Conservation (phyloP, 2,329 filamentous ascomycete genomes). For the Ophiostoma ulmi region DNA sequence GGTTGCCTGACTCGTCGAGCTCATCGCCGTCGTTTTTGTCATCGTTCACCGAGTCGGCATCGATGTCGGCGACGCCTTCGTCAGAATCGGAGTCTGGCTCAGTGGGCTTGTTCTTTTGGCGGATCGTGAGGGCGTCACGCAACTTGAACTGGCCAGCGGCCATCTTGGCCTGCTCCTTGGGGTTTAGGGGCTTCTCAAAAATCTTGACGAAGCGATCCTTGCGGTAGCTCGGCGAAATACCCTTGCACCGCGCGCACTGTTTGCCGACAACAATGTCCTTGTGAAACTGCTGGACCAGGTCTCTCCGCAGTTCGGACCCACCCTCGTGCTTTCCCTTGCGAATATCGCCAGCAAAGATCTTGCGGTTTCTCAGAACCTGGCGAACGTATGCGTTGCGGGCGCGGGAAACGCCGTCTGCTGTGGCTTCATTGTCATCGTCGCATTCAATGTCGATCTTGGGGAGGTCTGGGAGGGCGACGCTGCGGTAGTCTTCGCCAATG, state of each 20-base stretch:
- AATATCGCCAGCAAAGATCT: constrained; percentile 44
- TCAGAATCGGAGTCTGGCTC: constrained; percentile 40
- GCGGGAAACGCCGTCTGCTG: constrained; percentile 49
- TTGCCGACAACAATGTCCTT: constrained; percentile 63
- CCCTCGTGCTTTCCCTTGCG: constrained; percentile 74
- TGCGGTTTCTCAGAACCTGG: constrained; percentile 60
- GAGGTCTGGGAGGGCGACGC: constrained; percentile 39
- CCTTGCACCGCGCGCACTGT: constrained; percentile 61
- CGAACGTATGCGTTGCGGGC: constrained; percentile 65
- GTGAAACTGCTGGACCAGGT: constrained; percentile 76
- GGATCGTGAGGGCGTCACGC: constrained; percentile 51
- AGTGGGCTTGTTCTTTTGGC: constrained; percentile 6
- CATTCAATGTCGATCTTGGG: constrained; percentile 51
- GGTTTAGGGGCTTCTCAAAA: constrained; percentile 72
- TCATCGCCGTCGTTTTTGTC: constrained; percentile 32
- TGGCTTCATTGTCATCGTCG: constrained; percentile 56
- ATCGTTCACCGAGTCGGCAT: constrained; percentile 41
- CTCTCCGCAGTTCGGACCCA: constrained; percentile 68
- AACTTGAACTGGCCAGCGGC: constrained; percentile 60
- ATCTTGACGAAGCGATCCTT: constrained; percentile 92
- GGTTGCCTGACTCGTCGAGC: constrained; percentile 51
- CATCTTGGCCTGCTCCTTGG: constrained; percentile 75
- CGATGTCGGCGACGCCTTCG: constrained; percentile 65
- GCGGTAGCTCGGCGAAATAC: constrained; percentile 74
- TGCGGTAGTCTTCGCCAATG: constrained; percentile 44